Percentiles rank a stretch among this genome's conserved stretches.
Evolutionary conservation across 148 eudicot species (phyloP).

Genomic region (Heliosperma pusillum): DNA sequence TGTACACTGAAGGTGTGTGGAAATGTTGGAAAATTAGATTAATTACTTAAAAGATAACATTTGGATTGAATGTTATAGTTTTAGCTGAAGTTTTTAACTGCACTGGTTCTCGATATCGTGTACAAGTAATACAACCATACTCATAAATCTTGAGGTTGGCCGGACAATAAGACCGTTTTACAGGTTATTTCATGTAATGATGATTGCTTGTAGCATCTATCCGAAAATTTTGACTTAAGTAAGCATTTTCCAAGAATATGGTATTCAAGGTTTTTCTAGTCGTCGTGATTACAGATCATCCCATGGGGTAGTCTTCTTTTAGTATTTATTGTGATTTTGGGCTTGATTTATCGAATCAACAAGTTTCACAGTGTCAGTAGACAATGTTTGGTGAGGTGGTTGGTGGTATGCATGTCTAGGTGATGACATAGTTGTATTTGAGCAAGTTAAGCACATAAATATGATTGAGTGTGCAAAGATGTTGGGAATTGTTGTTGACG

Average conservation of each 20-base stretch:
- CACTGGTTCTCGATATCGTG: too few relatives aligned
- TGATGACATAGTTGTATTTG: neutral
- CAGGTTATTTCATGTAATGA: too few relatives aligned
- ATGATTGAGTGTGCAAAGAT: neutral
- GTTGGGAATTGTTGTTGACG: neutral
- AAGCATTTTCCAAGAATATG: neutral
- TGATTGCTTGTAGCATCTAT: too few relatives aligned
- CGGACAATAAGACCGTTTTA: too few relatives aligned
- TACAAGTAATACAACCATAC: too few relatives aligned
- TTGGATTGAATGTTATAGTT: neutral
- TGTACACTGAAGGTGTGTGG: neutral
- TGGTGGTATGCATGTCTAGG: neutral
- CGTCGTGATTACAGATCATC: neutral
- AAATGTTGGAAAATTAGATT: neutral
- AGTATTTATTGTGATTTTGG: neutral
- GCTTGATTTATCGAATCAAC: neutral
- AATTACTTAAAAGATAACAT: neutral
- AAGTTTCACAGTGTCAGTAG: too few relatives aligned
- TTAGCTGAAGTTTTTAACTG: neutral
- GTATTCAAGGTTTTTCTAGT: neutral
- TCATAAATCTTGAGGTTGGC: too few relatives aligned
- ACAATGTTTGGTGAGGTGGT: neutral
- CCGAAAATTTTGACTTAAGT: neutral
- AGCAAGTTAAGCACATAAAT: neutral
- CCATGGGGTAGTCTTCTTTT: neutral